Evolutionary conservation across 192 early-diverging fungal genomes (phyloP).

Genomic region (Glomus cerebriforme): DNA sequence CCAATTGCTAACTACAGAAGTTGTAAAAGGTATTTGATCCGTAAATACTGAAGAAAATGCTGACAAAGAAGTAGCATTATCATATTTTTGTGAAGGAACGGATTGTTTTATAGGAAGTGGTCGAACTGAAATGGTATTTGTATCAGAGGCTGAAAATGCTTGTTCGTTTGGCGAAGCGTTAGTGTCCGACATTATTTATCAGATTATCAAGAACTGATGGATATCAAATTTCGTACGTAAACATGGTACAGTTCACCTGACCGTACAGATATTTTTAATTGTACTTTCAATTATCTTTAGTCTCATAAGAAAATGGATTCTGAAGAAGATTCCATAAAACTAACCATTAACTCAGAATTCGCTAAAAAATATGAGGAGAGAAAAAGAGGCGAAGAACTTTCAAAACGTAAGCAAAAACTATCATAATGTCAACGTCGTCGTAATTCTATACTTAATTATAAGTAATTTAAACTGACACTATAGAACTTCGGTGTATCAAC

Average conservation of each 20-base stretch:
- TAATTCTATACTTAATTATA: conserved; percentile 21
- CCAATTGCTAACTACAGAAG: not conserved
- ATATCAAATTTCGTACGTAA: not conserved
- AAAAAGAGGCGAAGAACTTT: conserved; percentile 69
- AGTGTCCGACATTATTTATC: not conserved
- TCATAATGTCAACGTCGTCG: conserved; percentile 7
- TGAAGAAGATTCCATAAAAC: conserved; percentile 38
- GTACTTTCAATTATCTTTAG: not conserved
- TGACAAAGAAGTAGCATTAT: not conserved
- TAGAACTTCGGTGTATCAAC: no score
- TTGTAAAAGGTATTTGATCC: not conserved
- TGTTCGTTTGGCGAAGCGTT: not conserved
- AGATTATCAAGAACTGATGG: not conserved
- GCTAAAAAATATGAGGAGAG: conserved; percentile 66
- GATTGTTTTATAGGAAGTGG: not conserved
- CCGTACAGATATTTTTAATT: not conserved
- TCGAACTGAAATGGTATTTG: not conserved
- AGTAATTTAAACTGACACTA: not conserved
- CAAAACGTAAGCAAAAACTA: conserved; percentile 47
- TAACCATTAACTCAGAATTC: conserved; percentile 51
- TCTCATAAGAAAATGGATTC: not conserved
- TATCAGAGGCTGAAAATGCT: not conserved
- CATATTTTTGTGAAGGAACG: not conserved
- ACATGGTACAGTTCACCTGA: not conserved
- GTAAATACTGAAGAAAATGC: not conserved